Conservation (phyloP, 768 basidiomycete genomes). For the Inosperma sp. region DNA sequence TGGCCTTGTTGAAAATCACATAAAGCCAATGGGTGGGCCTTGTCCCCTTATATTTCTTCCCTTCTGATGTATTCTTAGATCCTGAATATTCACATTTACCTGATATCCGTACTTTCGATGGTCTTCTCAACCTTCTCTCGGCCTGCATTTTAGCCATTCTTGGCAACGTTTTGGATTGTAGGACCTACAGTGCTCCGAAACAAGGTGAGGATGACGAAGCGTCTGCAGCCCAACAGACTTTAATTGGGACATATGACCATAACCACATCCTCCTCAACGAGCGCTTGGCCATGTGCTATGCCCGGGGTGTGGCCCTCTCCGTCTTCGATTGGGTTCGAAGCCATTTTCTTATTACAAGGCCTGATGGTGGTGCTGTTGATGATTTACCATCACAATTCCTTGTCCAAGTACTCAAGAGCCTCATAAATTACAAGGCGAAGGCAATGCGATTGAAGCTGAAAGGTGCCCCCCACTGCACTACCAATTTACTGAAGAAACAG, state of each 20-base stretch:
- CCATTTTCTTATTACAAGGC: background rate
- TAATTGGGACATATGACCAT: background rate
- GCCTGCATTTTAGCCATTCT: slow-evolving; percentile 3
- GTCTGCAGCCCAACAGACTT: background rate
- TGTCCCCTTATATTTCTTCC: background rate
- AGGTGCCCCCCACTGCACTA: too few species aligned
- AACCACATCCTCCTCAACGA: slow-evolving; percentile 7
- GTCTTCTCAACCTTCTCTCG: slow-evolving; percentile 8
- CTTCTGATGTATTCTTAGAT: too few species aligned
- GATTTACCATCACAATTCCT: background rate
- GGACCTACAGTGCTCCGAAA: slow-evolving; percentile 6
- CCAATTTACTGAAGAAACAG: too few species aligned
- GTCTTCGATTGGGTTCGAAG: slow-evolving; percentile 6
- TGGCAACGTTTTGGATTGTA: slow-evolving; percentile 9
- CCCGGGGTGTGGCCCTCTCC: slow-evolving; percentile 1
- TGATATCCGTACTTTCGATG: background rate
- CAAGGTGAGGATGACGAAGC: background rate
- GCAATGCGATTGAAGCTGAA: too few species aligned
- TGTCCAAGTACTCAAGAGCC: background rate
- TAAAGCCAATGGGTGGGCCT: too few species aligned
- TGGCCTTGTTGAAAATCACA: background rate
- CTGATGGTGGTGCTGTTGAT: background rate
- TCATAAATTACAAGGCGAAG: background rate
- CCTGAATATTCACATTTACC: too few species aligned
- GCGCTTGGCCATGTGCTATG: slow-evolving; percentile 2